Evolutionary conservation across 176 grass and related monocot species (phyloP).

Genomic region (Zoysia japonica): DNA sequence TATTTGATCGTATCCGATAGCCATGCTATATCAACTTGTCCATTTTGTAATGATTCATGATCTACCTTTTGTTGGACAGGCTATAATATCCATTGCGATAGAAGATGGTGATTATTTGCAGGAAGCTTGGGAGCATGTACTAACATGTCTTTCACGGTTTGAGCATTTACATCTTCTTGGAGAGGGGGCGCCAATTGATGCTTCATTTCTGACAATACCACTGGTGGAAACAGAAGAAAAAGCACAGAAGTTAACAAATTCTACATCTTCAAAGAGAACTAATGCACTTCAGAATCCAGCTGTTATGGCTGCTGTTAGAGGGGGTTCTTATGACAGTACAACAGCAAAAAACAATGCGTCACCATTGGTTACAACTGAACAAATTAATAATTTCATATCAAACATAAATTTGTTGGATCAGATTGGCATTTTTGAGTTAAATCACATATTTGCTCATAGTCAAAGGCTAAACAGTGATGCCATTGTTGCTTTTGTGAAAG

Average conservation of each 20-base stretch:
- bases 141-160: conserved; percentile 98
- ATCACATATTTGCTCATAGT: conserved; percentile 99
- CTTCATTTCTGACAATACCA: conserved; percentile 86
- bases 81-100: conserved; percentile 94
- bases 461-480: conserved; percentile 96
- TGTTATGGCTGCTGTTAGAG: conserved; percentile 85
- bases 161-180: conserved; percentile 95
- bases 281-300: conserved; percentile 94
- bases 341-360: conserved; percentile 63
- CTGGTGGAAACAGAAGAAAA: conserved; percentile 61
- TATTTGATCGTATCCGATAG: background rate
- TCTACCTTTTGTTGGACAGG: conserved; percentile 49
- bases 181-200: conserved; percentile 91
- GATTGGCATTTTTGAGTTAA: conserved; percentile 96
- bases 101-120: conserved; percentile 98
- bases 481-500: conserved; percentile 98
- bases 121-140: conserved; percentile 93
- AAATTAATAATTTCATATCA: conserved; percentile 93
- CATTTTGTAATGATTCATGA: background rate
- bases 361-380: conserved; percentile 74
- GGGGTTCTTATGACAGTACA: conserved; percentile 97
- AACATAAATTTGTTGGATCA: conserved; percentile 96
- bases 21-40: background rate
- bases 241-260: conserved; percentile 40
- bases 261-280: conserved; percentile 57